These are phyloP conservation scores for Boletus bicolor DNA, from an alignment of 768 basidiomycete genomes.

Conservation along the genomic window DNA sequence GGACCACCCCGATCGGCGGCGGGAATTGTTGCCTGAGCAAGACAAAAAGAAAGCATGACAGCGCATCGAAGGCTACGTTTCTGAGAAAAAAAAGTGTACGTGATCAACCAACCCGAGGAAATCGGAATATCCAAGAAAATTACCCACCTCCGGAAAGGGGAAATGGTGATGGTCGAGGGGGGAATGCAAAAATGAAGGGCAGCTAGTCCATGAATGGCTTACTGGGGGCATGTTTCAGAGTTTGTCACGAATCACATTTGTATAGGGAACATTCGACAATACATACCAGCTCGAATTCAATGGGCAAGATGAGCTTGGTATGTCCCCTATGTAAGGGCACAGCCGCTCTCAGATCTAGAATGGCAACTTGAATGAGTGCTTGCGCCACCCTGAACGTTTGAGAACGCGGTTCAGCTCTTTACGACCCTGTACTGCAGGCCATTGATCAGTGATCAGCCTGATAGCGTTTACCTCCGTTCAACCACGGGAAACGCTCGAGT, in stretches of 20 bases:
- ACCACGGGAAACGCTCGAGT: constrained; percentile 2
- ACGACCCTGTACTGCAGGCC: not conserved
- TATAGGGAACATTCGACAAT: not conserved
- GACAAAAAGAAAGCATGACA: constrained; percentile 10
- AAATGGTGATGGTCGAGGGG: not conserved
- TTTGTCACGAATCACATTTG: not conserved
- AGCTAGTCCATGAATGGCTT: not conserved
- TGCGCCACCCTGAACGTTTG: not conserved
- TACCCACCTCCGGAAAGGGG: not conserved
- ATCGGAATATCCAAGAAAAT: not conserved
- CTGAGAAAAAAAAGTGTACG: constrained; percentile 10
- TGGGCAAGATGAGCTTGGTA: not conserved
- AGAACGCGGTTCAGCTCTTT: not conserved
- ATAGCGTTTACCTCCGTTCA: not conserved
- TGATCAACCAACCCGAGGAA: not conserved
- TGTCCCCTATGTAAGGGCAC: not conserved
- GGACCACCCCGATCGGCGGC: constrained; percentile 6
- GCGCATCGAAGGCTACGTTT: constrained; percentile 1
- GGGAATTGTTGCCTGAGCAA: not conserved
- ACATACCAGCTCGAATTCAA: not conserved
- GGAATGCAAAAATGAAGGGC: no score
- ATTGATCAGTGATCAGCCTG: constrained; percentile 1
- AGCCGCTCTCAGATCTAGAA: constrained; percentile 10
- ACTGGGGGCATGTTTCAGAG: constrained; percentile 3
- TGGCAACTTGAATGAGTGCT: not conserved